Evolutionary conservation across 306 rosid genomes (phyloP).

Genomic region (Heteromeles arbutifolia): DNA sequence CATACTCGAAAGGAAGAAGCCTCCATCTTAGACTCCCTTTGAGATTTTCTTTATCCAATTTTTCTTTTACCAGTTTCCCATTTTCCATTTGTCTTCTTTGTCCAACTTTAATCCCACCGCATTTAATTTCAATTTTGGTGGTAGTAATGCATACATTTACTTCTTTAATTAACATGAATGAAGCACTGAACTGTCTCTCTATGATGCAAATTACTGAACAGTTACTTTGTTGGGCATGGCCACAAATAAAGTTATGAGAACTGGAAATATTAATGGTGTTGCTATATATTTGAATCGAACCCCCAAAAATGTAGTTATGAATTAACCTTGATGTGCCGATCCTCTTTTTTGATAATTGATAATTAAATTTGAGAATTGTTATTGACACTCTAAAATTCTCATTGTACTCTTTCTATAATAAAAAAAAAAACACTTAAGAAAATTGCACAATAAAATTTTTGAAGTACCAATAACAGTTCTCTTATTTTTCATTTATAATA

Average conservation of each 20-base stretch:
- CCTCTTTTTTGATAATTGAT: no score
- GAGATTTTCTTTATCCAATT: not conserved
- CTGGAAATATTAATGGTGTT: not conserved
- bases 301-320: not conserved
- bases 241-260: not conserved
- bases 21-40: constrained; percentile 37
- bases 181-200: not conserved
- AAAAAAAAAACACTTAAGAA: no score
- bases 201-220: not conserved
- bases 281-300: not conserved
- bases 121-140: constrained; percentile 6
- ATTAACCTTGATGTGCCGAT: no score
- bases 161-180: not conserved
- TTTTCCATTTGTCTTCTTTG: constrained; percentile 8
- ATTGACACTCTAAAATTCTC: no score
- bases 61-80: not conserved
- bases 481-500: no score
- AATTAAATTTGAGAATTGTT: no score
- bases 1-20: constrained; percentile 39
- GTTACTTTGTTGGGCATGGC: not conserved
- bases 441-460: no score
- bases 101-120: not conserved
- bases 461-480: no score
- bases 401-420: no score
- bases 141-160: not conserved